Conservation (phyloP, 129 eudicot genomes). For the Helianthus tuberosus region DNA sequence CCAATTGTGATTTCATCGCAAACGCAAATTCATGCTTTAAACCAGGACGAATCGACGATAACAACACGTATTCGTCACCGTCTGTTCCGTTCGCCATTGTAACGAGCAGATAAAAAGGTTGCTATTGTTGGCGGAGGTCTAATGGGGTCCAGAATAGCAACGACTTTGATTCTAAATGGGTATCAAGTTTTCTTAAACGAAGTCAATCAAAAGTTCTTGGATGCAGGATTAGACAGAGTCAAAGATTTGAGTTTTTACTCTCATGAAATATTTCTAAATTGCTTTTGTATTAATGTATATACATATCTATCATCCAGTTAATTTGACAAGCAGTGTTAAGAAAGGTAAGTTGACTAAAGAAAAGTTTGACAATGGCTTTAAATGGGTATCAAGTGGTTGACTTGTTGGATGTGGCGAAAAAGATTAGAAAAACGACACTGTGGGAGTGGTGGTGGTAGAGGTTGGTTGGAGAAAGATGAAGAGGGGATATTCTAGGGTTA, state of each 20-base stretch:
- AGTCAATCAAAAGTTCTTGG: slow-evolving; percentile 83
- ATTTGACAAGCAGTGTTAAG: slow-evolving; percentile 88
- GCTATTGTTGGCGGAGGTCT: slow-evolving; percentile 97
- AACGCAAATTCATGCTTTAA: no score
- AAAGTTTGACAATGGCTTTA: slow-evolving; percentile 82
- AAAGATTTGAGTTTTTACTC: slow-evolving; percentile 50
- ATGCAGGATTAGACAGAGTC: slow-evolving; percentile 82
- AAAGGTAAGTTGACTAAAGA: slow-evolving; percentile 82
- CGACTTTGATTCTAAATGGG: slow-evolving; percentile 70
- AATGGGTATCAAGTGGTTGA: slow-evolving; percentile 85
- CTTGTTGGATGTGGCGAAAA: slow-evolving; percentile 87
- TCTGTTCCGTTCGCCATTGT: no score
- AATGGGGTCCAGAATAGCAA: slow-evolving; percentile 99
- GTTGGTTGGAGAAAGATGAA: no score
- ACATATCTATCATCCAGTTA: slow-evolving; percentile 48
- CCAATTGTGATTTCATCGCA: no score
- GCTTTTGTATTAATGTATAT: neutral
- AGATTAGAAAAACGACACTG: slow-evolving; percentile 56
- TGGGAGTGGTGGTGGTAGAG: no score
- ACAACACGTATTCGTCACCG: no score
- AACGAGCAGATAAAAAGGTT: slow-evolving; percentile 56
- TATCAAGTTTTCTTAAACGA: slow-evolving; percentile 84
- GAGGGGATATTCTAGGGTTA: no score
- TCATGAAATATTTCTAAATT: slow-evolving; percentile 8
- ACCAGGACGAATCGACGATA: no score